A percentile compares a stretch with the other conserved stretches of the same genome.
These are phyloP conservation scores for Xylaria grammica DNA, from an alignment of 495 filamentous ascomycete species.

Conservation along the genomic window DNA sequence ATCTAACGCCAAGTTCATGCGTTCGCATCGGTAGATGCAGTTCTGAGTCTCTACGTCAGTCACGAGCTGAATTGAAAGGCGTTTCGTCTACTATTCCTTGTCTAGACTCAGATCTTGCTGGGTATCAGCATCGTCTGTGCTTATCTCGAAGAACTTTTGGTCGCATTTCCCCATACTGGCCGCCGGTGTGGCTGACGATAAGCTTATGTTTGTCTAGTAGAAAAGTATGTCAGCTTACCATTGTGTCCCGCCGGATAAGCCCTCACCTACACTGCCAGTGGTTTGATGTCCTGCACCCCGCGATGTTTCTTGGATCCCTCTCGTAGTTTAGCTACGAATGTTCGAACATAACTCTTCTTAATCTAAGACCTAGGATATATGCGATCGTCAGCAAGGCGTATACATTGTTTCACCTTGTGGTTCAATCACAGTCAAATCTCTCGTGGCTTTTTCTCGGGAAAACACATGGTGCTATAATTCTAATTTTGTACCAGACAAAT, in stretches of 20 bases:
- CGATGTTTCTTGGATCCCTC: background rate
- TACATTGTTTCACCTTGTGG: background rate
- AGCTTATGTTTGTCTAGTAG: background rate
- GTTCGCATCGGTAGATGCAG: background rate
- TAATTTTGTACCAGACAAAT: background rate
- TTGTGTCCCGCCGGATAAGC: background rate
- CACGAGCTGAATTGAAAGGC: conserved; percentile 1
- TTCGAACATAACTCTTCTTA: background rate
- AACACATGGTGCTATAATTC: background rate
- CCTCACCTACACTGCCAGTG: background rate
- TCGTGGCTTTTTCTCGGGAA: background rate
- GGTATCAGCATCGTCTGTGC: background rate
- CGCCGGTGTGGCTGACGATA: conserved; percentile 4
- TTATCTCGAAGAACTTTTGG: background rate
- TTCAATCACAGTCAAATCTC: background rate
- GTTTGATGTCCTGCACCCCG: background rate
- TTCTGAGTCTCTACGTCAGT: background rate
- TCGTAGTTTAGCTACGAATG: background rate
- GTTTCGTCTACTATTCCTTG: background rate
- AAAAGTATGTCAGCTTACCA: conserved; percentile 6
- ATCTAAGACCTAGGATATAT: background rate
- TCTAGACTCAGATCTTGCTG: background rate
- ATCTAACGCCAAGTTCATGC: conserved; percentile 21
- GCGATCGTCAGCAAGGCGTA: background rate
- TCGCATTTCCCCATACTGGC: conserved; percentile 13